A percentile compares a stretch with the other conserved stretches of the same genome.
phyloP scores from a whole-genome alignment of 1,139 yeast genomes.

The Tardiomyces digboiensis region DNA sequence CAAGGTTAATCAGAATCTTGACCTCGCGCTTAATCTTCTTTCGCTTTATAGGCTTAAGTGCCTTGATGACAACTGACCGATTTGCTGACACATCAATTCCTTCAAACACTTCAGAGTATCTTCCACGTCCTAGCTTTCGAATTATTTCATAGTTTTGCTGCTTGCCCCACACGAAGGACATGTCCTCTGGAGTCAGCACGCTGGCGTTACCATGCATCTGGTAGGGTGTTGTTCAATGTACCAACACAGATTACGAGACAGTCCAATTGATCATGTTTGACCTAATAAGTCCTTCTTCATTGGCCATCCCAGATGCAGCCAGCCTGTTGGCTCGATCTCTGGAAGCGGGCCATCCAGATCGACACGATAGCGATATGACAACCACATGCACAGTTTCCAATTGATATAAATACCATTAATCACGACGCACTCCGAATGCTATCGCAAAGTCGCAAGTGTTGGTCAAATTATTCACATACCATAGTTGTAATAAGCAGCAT shows the following conservation, averaged over 20 bases:
- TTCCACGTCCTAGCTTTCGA: conserved; percentile 85
- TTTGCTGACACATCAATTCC: conserved; percentile 40
- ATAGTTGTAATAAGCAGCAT: conserved; percentile 86
- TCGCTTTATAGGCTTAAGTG: conserved; percentile 85
- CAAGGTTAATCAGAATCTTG: conserved; percentile 72
- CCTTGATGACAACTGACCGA: conserved; percentile 58
- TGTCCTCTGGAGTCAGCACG: background rate
- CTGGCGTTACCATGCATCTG: background rate
- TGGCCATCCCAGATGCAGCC: no score
- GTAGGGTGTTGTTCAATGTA: background rate
- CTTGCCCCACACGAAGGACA: background rate
- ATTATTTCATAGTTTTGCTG: conserved; percentile 58
- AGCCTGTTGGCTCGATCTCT: no score
- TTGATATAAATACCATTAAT: no score
- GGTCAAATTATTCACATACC: conserved; percentile 12
- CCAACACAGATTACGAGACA: background rate
- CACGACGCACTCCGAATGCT: no score
- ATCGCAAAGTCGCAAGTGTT: no score
- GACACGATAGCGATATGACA: no score
- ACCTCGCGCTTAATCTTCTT: conserved; percentile 91
- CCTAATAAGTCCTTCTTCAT: no score
- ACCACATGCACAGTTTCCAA: no score
- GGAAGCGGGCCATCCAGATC: no score
- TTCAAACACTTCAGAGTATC: conserved; percentile 86
- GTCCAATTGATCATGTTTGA: background rate